These are phyloP conservation scores for Pulveroboletus sp. DNA, from an alignment of 768 basidiomycete species.

Conservation along the genomic window DNA sequence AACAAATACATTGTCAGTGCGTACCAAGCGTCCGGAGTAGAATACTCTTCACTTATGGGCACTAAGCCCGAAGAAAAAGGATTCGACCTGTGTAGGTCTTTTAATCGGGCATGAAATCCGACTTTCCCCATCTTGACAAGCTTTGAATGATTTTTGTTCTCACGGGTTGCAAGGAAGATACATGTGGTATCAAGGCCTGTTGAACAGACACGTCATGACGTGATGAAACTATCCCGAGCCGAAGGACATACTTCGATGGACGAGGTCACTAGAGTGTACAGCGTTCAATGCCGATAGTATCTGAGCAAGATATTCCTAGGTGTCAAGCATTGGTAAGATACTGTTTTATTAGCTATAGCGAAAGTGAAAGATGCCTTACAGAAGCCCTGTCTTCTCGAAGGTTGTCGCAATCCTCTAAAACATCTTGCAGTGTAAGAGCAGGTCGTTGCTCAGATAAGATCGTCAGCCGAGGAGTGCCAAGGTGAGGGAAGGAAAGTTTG, in stretches of 20 bases:
- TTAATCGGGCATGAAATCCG: conserved; percentile 63
- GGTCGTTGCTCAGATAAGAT: conserved; percentile 73
- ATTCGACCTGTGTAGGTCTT: conserved; percentile 83
- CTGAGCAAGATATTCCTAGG: conserved; percentile 71
- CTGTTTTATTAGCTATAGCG: neutral
- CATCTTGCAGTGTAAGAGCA: conserved; percentile 59
- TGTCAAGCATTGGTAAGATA: neutral
- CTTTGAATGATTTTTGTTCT: conserved; percentile 50
- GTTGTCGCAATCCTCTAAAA: conserved; percentile 72
- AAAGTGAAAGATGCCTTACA: conserved; percentile 36
- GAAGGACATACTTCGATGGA: conserved; percentile 58
- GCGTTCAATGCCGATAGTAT: conserved; percentile 66
- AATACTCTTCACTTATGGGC: conserved; percentile 13
- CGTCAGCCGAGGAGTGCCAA: conserved; percentile 49
- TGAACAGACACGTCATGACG: neutral
- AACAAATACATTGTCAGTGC: neutral
- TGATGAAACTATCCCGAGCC: neutral
- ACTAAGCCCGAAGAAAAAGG: conserved; percentile 46
- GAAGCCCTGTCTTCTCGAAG: conserved; percentile 68
- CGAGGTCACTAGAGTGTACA: conserved; percentile 57
- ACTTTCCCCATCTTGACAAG: conserved; percentile 71
- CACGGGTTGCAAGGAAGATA: conserved; percentile 56
- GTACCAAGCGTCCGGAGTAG: conserved; percentile 30
- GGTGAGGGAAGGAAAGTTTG: conserved; percentile 51
- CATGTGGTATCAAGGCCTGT: conserved; percentile 55